Evolutionary conservation across 2,329 filamentous ascomycete genomes (phyloP).

Genomic region (Neonectria magnoliae): DNA sequence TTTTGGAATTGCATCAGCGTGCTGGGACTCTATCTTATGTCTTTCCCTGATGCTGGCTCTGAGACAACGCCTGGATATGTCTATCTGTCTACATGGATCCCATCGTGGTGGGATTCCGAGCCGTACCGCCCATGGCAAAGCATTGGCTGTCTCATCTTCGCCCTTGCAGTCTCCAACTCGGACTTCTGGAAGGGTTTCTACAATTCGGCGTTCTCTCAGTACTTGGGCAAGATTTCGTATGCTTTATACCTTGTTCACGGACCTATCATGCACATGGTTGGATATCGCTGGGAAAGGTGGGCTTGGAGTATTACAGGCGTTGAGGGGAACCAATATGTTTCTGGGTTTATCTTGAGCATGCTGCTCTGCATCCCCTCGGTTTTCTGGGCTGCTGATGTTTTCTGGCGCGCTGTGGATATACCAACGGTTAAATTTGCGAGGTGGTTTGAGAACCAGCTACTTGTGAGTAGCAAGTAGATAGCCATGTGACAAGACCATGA

Average conservation of each 20-base stretch:
- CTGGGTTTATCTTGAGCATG: slow-evolving; percentile 58
- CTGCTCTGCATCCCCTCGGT: slow-evolving; percentile 60
- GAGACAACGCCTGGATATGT: slow-evolving; percentile 65
- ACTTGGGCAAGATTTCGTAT: slow-evolving; percentile 69
- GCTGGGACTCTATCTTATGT: slow-evolving; percentile 61
- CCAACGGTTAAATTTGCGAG: slow-evolving; percentile 67
- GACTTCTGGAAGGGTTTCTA: slow-evolving; percentile 61
- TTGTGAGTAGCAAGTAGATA: not conserved
- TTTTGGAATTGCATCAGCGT: slow-evolving; percentile 57
- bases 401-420: slow-evolving; percentile 65
- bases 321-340: slow-evolving; percentile 56
- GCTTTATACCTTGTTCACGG: slow-evolving; percentile 71
- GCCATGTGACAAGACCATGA: no score
- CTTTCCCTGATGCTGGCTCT: slow-evolving; percentile 48
- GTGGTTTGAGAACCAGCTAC: slow-evolving; percentile 60
- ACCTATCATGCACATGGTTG: slow-evolving; percentile 62
- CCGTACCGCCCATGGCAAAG: slow-evolving; percentile 67
- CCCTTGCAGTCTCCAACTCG: slow-evolving; percentile 60
- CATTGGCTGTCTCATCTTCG: slow-evolving; percentile 62
- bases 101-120: slow-evolving; percentile 58
- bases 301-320: slow-evolving; percentile 59
- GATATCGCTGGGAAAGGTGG: slow-evolving; percentile 61
- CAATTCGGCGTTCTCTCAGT: slow-evolving; percentile 60
- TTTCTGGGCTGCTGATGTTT: slow-evolving; percentile 65
- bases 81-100: slow-evolving; percentile 58